Evolutionary conservation across 225 moss, liverwort and hornwort genomes (phyloP).

Genomic region (Anthoceros angustus): DNA sequence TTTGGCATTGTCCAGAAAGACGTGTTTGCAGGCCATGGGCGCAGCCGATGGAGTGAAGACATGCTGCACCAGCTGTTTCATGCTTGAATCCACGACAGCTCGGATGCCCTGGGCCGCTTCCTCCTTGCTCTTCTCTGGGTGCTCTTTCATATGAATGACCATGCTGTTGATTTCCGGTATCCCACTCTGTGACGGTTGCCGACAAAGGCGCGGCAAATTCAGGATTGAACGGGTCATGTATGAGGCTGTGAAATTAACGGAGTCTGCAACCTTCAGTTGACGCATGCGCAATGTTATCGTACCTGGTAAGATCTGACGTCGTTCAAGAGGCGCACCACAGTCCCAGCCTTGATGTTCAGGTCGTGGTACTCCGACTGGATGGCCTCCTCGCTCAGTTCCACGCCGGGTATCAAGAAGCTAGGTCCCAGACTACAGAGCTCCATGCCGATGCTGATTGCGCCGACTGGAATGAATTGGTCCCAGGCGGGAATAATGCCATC

Average conservation of each 20-base stretch:
- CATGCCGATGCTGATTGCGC: background rate
- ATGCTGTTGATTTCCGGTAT: background rate
- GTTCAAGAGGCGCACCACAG: background rate
- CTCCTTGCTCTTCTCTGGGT: background rate
- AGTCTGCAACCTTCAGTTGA: background rate
- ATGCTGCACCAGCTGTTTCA: background rate
- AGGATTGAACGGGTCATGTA: background rate
- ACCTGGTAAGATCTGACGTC: slow-evolving; percentile 2
- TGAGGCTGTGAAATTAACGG: background rate
- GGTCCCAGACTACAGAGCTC: background rate
- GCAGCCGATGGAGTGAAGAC: background rate
- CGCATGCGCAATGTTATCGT: background rate
- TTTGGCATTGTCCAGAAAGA: background rate
- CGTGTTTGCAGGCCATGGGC: background rate
- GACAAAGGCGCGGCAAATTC: background rate
- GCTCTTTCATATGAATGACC: background rate
- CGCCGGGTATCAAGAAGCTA: background rate
- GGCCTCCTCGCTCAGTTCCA: background rate
- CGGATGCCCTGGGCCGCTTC: background rate
- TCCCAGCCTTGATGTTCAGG: background rate
- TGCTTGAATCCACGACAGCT: background rate
- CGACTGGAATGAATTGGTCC: background rate
- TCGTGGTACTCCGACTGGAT: background rate
- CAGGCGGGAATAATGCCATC: background rate
- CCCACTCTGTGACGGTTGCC: background rate